phyloP scores from a whole-genome alignment of 768 basidiomycete genomes.

The Chiua virens region DNA sequence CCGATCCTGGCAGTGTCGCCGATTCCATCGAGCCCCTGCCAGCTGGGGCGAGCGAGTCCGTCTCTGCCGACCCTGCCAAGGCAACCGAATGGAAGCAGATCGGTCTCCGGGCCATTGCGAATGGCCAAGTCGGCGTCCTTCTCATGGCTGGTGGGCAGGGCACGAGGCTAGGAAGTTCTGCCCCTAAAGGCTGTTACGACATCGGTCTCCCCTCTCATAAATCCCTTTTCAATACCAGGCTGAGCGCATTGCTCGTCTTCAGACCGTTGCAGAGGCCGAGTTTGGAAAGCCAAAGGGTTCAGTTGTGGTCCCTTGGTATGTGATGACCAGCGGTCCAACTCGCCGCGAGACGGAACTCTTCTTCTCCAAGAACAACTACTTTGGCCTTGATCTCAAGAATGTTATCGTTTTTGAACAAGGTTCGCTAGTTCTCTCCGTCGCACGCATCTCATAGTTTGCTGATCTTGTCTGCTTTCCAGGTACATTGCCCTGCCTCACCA shows the following conservation, averaged over 20 bases:
- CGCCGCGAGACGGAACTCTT: conserved; percentile 81
- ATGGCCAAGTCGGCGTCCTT: conserved; percentile 88
- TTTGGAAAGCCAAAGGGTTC: conserved; percentile 51
- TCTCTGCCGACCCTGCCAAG: conserved; percentile 51
- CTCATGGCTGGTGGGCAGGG: conserved; percentile 99
- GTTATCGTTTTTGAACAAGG: conserved; percentile 98
- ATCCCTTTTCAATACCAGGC: conserved; percentile 96
- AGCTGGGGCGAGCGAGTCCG: conserved; percentile 66
- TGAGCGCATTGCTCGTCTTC: conserved; percentile 88
- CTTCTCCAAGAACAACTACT: conserved; percentile 75
- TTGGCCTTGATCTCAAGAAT: conserved; percentile 77
- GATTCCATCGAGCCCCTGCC: conserved; percentile 83
- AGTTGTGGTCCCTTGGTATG: conserved; percentile 91
- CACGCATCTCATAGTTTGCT: neutral
- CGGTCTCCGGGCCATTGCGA: conserved; percentile 79
- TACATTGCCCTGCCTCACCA: conserved; percentile 90
- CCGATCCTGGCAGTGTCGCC: conserved; percentile 36
- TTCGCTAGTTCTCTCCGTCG: conserved; percentile 33
- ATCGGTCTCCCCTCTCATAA: conserved; percentile 93
- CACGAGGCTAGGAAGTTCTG: conserved; percentile 85
- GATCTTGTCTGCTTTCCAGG: conserved; percentile 48
- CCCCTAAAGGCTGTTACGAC: conserved; percentile 98
- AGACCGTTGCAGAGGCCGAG: conserved; percentile 67
- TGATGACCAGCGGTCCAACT: conserved; percentile 99
- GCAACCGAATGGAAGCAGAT: conserved; percentile 71